phyloP scores from a whole-genome alignment of 2,329 filamentous ascomycete genomes.

The Clonostachys solani region DNA sequence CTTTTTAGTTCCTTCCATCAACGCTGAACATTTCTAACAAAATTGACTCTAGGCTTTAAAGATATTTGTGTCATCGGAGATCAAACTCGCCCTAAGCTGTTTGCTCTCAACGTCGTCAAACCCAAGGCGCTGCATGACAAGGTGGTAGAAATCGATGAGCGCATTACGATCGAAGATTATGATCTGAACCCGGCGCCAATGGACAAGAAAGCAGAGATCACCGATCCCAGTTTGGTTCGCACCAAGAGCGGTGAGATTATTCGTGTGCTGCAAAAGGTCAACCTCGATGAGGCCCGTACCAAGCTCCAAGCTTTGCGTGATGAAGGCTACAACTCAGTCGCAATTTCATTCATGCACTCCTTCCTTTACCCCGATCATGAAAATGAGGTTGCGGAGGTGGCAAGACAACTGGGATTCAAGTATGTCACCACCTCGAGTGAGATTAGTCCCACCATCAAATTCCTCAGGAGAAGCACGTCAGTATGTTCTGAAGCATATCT shows the following conservation, averaged over 20 bases:
- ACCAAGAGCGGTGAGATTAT: constrained; percentile 64
- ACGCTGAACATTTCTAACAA: background rate
- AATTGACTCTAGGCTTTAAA: constrained; percentile 40
- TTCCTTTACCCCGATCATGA: constrained; percentile 87
- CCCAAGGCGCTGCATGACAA: constrained; percentile 63
- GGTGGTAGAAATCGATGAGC: constrained; percentile 67
- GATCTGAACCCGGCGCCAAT: constrained; percentile 57
- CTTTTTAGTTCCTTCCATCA: constrained; percentile 26
- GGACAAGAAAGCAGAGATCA: constrained; percentile 25
- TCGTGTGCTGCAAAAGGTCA: constrained; percentile 52
- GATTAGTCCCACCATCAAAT: constrained; percentile 69
- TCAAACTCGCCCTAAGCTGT: constrained; percentile 67
- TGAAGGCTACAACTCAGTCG: constrained; percentile 69
- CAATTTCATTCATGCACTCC: constrained; percentile 82
- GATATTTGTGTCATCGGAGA: constrained; percentile 70
- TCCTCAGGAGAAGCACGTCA: constrained; percentile 62
- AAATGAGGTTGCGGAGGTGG: constrained; percentile 65
- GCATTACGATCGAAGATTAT: constrained; percentile 70
- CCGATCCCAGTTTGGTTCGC: constrained; percentile 40
- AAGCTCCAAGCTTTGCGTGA: constrained; percentile 57
- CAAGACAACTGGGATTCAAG: constrained; percentile 68
- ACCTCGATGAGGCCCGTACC: constrained; percentile 40
- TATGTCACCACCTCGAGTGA: constrained; percentile 64
- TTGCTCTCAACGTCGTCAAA: constrained; percentile 64
- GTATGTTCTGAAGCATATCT: constrained; percentile 70